phyloP scores from a whole-genome alignment of 371 early-diverging fungal genomes.

The Caulochytrium protostelioides region DNA sequence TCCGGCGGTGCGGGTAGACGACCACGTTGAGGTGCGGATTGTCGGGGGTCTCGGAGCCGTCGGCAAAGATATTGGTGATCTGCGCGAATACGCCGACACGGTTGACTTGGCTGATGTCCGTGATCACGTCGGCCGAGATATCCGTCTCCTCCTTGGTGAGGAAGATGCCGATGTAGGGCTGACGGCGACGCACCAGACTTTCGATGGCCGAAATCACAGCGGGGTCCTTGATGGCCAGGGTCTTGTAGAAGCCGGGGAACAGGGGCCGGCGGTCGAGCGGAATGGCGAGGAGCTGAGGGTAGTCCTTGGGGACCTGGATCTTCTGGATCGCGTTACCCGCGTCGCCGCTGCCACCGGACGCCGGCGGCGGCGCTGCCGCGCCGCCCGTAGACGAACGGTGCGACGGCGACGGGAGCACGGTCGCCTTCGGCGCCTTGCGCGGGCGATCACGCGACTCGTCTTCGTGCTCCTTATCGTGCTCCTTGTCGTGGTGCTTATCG shows the following conservation, averaged over 20 bases:
- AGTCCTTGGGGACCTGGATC: conserved; percentile 30
- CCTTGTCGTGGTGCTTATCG: background rate
- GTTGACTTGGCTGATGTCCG: conserved; percentile 52
- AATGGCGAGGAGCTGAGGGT: conserved; percentile 74
- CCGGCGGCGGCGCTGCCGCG: background rate
- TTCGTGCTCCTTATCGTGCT: conserved; percentile 2
- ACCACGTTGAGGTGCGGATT: conserved; percentile 68
- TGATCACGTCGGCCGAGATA: conserved; percentile 59
- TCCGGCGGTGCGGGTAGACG: conserved; percentile 78
- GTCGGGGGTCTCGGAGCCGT: conserved; percentile 51
- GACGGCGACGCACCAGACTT: conserved; percentile 60
- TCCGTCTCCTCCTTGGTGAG: conserved; percentile 60
- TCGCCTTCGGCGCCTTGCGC: background rate
- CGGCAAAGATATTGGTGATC: conserved; percentile 81
- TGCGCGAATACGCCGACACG: conserved; percentile 89
- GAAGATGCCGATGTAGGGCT: conserved; percentile 87
- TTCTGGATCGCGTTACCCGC: conserved; percentile 2
- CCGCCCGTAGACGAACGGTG: background rate
- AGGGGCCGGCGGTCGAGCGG: conserved; percentile 82
- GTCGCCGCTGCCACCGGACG: background rate
- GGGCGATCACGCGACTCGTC: background rate
- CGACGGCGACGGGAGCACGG: background rate
- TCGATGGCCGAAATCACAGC: conserved; percentile 74
- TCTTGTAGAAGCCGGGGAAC: conserved; percentile 93
- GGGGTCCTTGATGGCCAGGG: conserved; percentile 81